Conservation (phyloP, 352 stramenopile species). For the Phytophthora pinifolia region DNA sequence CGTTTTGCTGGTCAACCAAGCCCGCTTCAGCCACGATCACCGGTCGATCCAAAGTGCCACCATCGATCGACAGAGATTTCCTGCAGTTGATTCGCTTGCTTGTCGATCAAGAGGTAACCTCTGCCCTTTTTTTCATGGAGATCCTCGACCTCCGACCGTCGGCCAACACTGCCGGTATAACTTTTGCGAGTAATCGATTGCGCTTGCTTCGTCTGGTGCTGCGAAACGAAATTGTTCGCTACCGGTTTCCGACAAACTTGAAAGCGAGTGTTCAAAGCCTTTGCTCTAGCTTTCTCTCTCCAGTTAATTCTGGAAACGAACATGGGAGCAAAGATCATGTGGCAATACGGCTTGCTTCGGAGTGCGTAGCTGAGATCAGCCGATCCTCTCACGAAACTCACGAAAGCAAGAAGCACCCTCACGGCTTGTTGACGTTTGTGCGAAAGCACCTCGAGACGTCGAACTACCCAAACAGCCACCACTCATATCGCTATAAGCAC, state of each 20-base stretch:
- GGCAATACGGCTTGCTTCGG: conserved; percentile 11
- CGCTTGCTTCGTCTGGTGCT: conserved; percentile 24
- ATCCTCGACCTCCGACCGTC: conserved; percentile 13
- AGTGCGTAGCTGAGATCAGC: conserved; percentile 24
- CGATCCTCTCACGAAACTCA: neutral
- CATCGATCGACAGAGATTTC: conserved; percentile 34
- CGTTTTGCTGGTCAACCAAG: conserved; percentile 38
- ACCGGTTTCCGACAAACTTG: conserved; percentile 6
- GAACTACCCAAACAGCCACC: conserved; percentile 3
- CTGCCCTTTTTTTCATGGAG: conserved; percentile 32
- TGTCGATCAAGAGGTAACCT: conserved; percentile 33
- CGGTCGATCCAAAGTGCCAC: too few relatives aligned
- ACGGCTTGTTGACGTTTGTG: conserved; percentile 1
- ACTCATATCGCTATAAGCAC: conserved; percentile 20
- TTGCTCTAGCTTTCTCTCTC: conserved; percentile 8
- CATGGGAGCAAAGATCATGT: neutral
- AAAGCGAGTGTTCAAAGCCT: conserved; percentile 12
- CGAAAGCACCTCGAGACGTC: conserved; percentile 9
- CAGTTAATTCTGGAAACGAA: neutral
- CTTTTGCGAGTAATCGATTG: conserved; percentile 15
- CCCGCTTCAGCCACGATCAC: too few relatives aligned
- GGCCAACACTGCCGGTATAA: neutral
- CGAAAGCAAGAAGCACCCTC: conserved; percentile 1
- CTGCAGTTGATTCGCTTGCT: conserved; percentile 45
- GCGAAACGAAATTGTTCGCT: conserved; percentile 14